Conservation (phyloP, 2,329 filamentous ascomycete genomes). For the Endocalyx cinctus region DNA sequence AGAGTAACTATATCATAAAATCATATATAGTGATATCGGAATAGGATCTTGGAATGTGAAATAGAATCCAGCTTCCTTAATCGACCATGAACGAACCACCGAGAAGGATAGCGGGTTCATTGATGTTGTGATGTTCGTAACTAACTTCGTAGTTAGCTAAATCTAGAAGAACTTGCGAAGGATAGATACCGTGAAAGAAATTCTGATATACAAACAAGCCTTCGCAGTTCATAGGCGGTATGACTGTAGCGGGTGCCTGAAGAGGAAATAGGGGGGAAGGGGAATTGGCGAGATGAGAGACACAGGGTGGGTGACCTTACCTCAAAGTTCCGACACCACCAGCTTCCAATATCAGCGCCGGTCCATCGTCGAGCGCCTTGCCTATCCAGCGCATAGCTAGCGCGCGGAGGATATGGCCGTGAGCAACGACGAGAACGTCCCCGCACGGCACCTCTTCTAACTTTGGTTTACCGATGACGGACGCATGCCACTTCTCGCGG, state of each 20-base stretch:
- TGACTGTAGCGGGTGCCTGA: no score
- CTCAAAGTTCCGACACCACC: conserved; percentile 80
- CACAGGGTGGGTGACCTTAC: no score
- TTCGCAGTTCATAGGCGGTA: no score
- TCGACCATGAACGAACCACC: conserved; percentile 64
- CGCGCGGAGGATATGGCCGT: conserved; percentile 83
- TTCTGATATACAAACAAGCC: not conserved
- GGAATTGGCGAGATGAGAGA: no score
- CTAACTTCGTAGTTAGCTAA: no score
- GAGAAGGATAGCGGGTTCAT: conserved; percentile 75
- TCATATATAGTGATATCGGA: no score
- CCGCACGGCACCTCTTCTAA: conserved; percentile 39
- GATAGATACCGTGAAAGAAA: not conserved
- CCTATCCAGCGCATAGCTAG: conserved; percentile 85
- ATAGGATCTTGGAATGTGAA: no score
- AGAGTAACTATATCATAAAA: no score
- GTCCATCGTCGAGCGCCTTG: conserved; percentile 68
- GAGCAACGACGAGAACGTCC: conserved; percentile 77
- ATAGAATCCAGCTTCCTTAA: no score
- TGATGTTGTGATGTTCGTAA: conserved; percentile 74
- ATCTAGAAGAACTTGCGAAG: not conserved
- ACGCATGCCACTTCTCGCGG: conserved; percentile 58
- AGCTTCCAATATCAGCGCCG: conserved; percentile 78
- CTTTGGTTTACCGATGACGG: conserved; percentile 52
- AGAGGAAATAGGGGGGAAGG: no score